A percentile compares a stretch with the other conserved stretches of the same genome.
Evolutionary conservation across 2,329 filamentous ascomycete species (phyloP).

Genomic region (Chrysoporthe austroafricana): DNA sequence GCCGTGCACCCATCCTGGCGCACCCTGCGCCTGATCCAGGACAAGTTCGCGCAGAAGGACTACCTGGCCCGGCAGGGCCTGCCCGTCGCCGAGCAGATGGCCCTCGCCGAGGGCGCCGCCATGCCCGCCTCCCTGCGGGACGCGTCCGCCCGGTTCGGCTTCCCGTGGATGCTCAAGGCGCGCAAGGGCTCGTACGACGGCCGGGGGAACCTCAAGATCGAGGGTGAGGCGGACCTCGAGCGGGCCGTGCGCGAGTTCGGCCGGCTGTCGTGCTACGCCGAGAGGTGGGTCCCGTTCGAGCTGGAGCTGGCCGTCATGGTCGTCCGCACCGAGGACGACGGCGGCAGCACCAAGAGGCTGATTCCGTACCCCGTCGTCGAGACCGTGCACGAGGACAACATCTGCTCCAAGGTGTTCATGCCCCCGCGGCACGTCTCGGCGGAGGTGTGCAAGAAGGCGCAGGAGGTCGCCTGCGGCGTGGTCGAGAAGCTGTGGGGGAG

Average conservation of each 20-base stretch:
- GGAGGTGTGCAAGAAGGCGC: constrained; percentile 65
- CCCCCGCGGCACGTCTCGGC: constrained; percentile 74
- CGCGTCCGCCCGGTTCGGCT: constrained; percentile 69
- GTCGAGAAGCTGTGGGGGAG: constrained; percentile 82
- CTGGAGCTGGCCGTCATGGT: constrained; percentile 95
- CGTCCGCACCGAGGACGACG: constrained; percentile 77
- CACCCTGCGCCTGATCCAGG: constrained; percentile 86
- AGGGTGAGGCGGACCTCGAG: constrained; percentile 51
- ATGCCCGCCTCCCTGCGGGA: constrained; percentile 64
- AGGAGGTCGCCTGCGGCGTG: constrained; percentile 77
- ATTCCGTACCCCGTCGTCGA: constrained; percentile 89
- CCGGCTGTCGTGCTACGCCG: constrained; percentile 77
- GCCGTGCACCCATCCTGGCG: constrained; percentile 81
- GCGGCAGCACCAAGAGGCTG: constrained; percentile 51
- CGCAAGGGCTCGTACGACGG: constrained; percentile 92
- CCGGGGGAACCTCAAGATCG: constrained; percentile 65
- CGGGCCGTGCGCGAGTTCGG: constrained; percentile 72
- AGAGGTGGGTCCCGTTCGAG: constrained; percentile 85
- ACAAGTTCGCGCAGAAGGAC: constrained; percentile 90
- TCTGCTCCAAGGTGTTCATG: constrained; percentile 90
- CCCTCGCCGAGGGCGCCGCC: constrained; percentile 59
- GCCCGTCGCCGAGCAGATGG: constrained; percentile 72
- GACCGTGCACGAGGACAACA: constrained; percentile 92
- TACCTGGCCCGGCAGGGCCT: constrained; percentile 72
- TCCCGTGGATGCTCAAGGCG: constrained; percentile 91